Evolutionary conservation across 345 rosid species (phyloP).

Genomic region (Microthlaspi erraticum): DNA sequence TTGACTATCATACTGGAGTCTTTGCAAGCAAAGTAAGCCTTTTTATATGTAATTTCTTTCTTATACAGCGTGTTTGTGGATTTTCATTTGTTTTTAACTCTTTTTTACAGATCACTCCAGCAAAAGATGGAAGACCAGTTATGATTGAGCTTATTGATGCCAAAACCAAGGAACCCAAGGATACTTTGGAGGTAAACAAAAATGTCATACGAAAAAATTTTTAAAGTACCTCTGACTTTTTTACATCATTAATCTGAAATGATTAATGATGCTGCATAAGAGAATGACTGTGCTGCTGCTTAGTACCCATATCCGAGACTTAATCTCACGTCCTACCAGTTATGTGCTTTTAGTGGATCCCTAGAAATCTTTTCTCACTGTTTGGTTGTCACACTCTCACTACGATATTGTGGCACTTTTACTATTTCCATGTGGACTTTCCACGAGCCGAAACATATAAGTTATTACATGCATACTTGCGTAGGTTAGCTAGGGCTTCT

Average conservation of each 20-base stretch:
- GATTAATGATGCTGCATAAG: slow-evolving; percentile 1
- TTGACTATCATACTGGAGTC: slow-evolving; percentile 94
- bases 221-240: not conserved
- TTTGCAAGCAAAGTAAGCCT: slow-evolving; percentile 88
- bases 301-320: slow-evolving; percentile 6
- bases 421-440: not conserved
- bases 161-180: slow-evolving; percentile 89
- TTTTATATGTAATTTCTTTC: not conserved
- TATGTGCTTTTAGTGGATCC: not conserved
- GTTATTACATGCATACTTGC: not conserved
- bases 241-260: slow-evolving; percentile 1
- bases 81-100: not conserved
- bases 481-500: not conserved
- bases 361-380: not conserved
- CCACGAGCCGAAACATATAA: not conserved
- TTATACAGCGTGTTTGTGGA: not conserved
- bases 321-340: not conserved
- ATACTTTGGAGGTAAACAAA: slow-evolving; percentile 81
- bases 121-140: slow-evolving; percentile 93
- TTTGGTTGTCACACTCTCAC: not conserved
- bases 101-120: slow-evolving; percentile 84
- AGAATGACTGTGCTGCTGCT: not conserved
- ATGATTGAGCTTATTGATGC: slow-evolving; percentile 96
- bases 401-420: too few relatives aligned
- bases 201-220: slow-evolving; percentile 8